phyloP scores from a whole-genome alignment of 73 alveolate genomes.

The Paramecium octaurelia region DNA sequence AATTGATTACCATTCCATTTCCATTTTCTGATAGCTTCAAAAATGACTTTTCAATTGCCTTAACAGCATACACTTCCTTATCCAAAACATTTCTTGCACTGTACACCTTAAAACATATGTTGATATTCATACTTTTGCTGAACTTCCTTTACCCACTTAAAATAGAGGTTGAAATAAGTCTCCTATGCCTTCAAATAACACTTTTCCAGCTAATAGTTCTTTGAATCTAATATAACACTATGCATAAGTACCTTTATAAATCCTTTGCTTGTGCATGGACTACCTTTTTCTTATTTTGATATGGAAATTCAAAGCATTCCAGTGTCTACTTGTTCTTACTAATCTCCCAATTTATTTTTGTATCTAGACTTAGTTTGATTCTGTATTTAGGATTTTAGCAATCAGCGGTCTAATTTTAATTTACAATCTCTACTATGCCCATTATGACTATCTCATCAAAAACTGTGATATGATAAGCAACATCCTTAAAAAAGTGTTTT shows the following conservation, averaged over 20 bases:
- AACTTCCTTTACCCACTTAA: slow-evolving; percentile 28
- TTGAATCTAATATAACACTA: neutral
- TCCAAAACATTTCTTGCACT: slow-evolving; percentile 13
- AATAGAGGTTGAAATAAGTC: neutral
- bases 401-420: neutral
- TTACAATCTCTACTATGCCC: neutral
- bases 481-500: neutral
- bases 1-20: neutral
- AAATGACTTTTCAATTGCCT: slow-evolving; percentile 21
- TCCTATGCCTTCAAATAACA: neutral
- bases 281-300: neutral
- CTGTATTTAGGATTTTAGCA: neutral
- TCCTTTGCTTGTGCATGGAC: neutral
- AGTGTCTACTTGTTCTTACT: neutral
- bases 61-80: slow-evolving; percentile 7
- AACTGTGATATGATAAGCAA: neutral
- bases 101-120: neutral
- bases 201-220: slow-evolving; percentile 12
- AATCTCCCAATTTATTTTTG: neutral
- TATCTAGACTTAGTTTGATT: neutral
- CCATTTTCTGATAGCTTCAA: neutral
- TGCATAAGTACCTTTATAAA: neutral
- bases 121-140: neutral
- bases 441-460: slow-evolving; percentile 1
- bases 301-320: neutral